Evolutionary conservation across 1,284 basidiomycete species (phyloP), one percentile per base, ranked within the genome.

Genomic region (Melampsora americana): DNA sequence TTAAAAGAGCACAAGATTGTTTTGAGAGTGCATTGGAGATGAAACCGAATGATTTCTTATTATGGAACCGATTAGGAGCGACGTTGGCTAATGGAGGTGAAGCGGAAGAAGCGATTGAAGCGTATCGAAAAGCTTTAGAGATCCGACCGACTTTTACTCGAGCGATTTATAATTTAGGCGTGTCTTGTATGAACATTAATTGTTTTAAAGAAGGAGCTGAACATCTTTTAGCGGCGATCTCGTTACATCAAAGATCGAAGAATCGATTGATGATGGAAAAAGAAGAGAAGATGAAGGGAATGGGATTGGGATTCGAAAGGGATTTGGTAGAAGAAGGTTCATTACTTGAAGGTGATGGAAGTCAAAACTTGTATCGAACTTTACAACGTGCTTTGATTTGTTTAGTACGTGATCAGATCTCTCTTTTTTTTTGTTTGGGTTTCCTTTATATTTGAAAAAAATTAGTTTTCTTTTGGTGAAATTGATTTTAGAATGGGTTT

Each of bases 51-150:
- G 96, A 99, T 83, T 98, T 94, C 82, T 85, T 95, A 16, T 85
- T 99, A 9, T 99, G 96, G 96, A 99, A 99, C 83, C 86, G 96
- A 68, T 86, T 97, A 5, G 96, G 96, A 2, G 97, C 95, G 0
- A 94, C 92, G 6, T 86, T 99, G 50, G 96, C 95, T 20, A 99
- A 99, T 82, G 93, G 93, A 0, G 93, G 89, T 78, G 91, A 92
- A 79, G 92, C 95, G 0, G 96, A 99, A 83, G 92, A 96, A 83
- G 95, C 96, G 2, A 87, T 99, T 44, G 92, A 92, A 56, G 95
- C 94, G 16, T 99, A 99, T 83, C 87, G 92, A 78, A 90, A 94
- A 82, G 96, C 96, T 0, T 85, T 99, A n/a, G 90, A 90, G 81
- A 85, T 98, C 66, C 89, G 95, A 56, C 96, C 96, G 18, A 95